These are phyloP conservation scores for Russula abietina DNA, from an alignment of 768 basidiomycete genomes.

Conservation along the genomic window DNA sequence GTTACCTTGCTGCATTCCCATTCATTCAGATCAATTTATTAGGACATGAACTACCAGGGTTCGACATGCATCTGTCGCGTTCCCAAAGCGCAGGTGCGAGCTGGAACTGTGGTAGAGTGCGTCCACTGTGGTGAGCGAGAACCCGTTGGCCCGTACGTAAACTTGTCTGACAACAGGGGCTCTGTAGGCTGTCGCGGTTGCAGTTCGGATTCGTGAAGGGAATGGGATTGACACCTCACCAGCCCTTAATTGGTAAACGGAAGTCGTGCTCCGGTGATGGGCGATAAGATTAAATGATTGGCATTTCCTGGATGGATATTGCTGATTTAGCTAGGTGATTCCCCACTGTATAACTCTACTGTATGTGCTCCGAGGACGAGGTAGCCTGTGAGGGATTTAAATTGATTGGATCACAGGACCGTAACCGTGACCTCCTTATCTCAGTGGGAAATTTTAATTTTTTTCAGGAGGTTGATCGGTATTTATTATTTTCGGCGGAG, in stretches of 20 bases:
- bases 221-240: too few species aligned
- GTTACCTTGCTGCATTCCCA: background rate
- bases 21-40: background rate
- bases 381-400: too few species aligned
- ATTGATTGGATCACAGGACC: too few species aligned
- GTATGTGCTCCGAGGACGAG: too few species aligned
- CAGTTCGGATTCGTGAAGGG: constrained; percentile 70
- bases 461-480: too few species aligned
- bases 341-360: too few species aligned
- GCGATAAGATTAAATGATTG: background rate
- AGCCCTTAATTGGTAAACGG: background rate
- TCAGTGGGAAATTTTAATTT: too few species aligned
- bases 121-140: constrained; percentile 83
- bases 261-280: background rate
- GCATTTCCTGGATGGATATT: background rate
- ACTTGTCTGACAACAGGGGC: constrained; percentile 18
- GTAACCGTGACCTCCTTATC: too few species aligned
- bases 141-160: background rate
- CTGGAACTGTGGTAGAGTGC: constrained; percentile 91
- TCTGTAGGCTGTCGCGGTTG: constrained; percentile 81
- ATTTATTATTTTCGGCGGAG: background rate
- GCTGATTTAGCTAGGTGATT: background rate
- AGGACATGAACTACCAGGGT: constrained; percentile 99
- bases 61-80: constrained; percentile 98
- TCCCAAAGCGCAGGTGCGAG: constrained; percentile 87